Conservation (phyloP, 495 filamentous ascomycete genomes). For the Talaromyces ruber region DNA sequence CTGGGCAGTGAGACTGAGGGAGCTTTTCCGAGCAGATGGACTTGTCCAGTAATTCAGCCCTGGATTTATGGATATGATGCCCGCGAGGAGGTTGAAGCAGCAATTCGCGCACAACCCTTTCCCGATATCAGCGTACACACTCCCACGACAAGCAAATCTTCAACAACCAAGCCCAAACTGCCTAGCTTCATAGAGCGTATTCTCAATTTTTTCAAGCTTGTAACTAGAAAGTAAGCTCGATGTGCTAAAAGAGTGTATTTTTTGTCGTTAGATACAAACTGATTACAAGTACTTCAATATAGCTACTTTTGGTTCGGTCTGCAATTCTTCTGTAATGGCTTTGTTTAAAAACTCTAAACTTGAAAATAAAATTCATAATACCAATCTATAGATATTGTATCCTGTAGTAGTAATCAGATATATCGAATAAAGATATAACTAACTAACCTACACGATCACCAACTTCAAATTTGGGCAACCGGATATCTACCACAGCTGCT, state of each 20-base stretch:
- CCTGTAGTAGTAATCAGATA: background rate
- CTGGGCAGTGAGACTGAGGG: background rate
- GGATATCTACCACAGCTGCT: background rate
- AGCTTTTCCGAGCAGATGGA: background rate
- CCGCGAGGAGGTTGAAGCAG: background rate
- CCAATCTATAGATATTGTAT: background rate
- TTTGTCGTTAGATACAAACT: background rate
- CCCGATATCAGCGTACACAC: background rate
- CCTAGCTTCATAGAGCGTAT: background rate
- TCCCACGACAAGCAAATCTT: background rate
- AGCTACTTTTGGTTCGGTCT: background rate
- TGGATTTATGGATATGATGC: slow-evolving; percentile 6
- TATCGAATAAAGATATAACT: background rate
- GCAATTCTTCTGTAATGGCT: background rate
- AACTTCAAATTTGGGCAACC: background rate
- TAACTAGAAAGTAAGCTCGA: background rate
- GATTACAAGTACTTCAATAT: background rate
- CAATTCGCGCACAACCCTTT: background rate
- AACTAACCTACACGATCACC: background rate
- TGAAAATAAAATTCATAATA: background rate
- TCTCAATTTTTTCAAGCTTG: background rate
- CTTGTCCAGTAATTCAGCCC: background rate
- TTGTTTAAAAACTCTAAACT: background rate
- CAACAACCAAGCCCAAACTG: background rate
- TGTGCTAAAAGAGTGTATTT: background rate